phyloP scores from a whole-genome alignment of 495 filamentous ascomycete species.

The Daldinia grandis region DNA sequence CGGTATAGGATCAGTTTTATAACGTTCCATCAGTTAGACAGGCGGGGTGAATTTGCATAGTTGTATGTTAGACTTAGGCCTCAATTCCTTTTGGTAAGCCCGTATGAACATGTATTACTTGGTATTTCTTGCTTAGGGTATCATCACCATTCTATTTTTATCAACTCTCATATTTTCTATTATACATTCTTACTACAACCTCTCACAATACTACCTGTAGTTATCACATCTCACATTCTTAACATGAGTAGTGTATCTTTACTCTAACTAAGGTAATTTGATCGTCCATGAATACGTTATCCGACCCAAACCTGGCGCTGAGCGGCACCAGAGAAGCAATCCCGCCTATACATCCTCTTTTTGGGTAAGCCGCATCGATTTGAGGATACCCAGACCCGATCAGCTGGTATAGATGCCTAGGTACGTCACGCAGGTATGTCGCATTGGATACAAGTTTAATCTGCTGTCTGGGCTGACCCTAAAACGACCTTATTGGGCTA shows the following conservation, averaged over 20 bases:
- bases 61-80: not conserved
- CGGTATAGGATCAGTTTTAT: not conserved
- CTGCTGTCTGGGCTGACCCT: not conserved
- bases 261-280: not conserved
- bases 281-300: not conserved
- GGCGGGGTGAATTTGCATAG: not conserved
- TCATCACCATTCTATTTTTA: not conserved
- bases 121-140: no score
- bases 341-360: not conserved
- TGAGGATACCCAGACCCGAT: slow-evolving; percentile 16
- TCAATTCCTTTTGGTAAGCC: not conserved
- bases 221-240: not conserved
- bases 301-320: not conserved
- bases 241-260: not conserved
- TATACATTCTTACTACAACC: not conserved
- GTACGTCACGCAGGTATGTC: slow-evolving; percentile 17
- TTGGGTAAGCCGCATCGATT: slow-evolving; percentile 9
- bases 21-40: not conserved
- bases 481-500: not conserved
- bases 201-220: not conserved
- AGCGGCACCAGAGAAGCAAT: not conserved
- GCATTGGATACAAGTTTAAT: slow-evolving; percentile 5
- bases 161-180: not conserved
- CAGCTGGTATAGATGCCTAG: slow-evolving; percentile 23
- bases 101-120: no score